A percentile compares a stretch with the other conserved stretches of the same genome.
Conservation (phyloP, 176 grass and related monocot genomes). For the Carex myosuroides region DNA sequence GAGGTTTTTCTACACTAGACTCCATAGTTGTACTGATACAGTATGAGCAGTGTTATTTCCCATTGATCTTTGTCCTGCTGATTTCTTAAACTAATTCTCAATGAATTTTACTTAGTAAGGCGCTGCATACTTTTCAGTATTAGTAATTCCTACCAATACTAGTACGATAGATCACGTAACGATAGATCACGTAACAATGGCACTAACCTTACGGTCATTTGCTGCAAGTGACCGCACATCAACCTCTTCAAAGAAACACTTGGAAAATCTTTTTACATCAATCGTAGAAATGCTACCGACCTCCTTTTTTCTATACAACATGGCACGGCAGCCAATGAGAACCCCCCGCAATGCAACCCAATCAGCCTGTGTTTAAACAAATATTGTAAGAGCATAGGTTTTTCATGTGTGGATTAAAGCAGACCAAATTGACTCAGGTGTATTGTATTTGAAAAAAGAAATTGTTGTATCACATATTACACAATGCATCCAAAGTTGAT, state of each 20-base stretch:
- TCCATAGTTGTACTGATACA: not conserved
- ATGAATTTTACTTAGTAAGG: not conserved
- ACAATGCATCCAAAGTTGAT: not conserved
- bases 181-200: constrained; percentile 8
- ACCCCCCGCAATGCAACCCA: constrained; percentile 73
- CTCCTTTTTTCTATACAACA: constrained; percentile 64
- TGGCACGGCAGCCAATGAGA: constrained; percentile 70
- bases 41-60: not conserved
- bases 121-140: not conserved
- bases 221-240: constrained; percentile 61
- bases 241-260: constrained; percentile 64
- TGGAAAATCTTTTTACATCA: constrained; percentile 58
- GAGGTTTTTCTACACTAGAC: not conserved
- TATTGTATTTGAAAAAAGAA: not conserved
- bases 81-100: constrained; percentile 7
- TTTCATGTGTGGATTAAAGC: not conserved
- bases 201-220: constrained; percentile 75
- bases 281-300: constrained; percentile 37
- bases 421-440: not conserved
- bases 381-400: not conserved
- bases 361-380: constrained; percentile 59
- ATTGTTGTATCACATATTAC: not conserved
- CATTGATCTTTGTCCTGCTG: not conserved
- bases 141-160: not conserved
- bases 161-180: not conserved